Evolutionary conservation across 768 basidiomycete genomes (phyloP).

Genomic region (Serendipita sp.): DNA sequence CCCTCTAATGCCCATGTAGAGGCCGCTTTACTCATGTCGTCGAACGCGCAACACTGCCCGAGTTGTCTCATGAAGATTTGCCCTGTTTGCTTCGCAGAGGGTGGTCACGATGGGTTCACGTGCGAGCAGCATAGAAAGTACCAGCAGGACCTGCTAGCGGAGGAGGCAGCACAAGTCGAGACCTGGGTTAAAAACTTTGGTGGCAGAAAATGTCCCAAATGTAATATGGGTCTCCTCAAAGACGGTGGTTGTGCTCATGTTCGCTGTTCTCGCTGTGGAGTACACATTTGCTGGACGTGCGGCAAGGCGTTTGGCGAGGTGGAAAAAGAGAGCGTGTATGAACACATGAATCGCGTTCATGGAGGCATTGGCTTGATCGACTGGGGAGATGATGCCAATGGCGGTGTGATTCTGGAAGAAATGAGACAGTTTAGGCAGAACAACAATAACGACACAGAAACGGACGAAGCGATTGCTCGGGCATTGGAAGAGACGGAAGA

Average conservation of each 20-base stretch:
- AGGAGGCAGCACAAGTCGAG: not conserved
- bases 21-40: not conserved
- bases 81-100: not conserved
- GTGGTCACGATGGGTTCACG: not conserved
- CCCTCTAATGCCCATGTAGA: too few relatives aligned
- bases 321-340: not conserved
- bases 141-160: not conserved
- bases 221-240: not conserved
- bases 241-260: slow-evolving; percentile 4
- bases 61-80: not conserved
- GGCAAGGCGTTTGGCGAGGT: not conserved
- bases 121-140: not conserved
- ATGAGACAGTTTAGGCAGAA: not conserved
- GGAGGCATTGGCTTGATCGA: not conserved
- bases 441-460: not conserved
- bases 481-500: too few relatives aligned
- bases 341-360: slow-evolving; percentile 1
- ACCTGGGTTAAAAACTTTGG: not conserved
- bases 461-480: too few relatives aligned
- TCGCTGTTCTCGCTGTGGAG: not conserved
- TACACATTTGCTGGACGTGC: slow-evolving; percentile 4
- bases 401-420: not conserved
- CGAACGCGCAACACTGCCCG: not conserved
- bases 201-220: not conserved
- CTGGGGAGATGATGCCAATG: not conserved